These are phyloP conservation scores for Xylaria sp. DNA, from an alignment of 2,329 filamentous ascomycete genomes.

Conservation along the genomic window DNA sequence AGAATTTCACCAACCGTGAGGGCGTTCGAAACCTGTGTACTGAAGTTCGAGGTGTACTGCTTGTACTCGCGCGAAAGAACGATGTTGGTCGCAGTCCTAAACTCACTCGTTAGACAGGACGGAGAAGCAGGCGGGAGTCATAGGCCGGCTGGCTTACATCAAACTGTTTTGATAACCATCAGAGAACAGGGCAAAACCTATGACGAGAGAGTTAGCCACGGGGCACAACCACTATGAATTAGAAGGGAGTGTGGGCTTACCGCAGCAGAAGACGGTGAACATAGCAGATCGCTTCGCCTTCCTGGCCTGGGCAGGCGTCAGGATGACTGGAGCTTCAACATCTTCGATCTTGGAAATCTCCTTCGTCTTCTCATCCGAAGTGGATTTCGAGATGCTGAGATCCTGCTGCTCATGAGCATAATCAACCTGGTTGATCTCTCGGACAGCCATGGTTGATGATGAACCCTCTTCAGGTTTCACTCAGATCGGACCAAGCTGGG, in stretches of 20 bases:
- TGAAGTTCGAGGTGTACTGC: slow-evolving; percentile 11
- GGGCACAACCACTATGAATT: background rate
- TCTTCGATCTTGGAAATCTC: background rate
- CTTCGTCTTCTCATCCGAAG: slow-evolving; percentile 3
- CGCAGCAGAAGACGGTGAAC: slow-evolving; percentile 13
- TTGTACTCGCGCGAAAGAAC: slow-evolving; percentile 9
- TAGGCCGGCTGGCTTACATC: slow-evolving; percentile 4
- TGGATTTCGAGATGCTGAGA: background rate
- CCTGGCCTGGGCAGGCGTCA: slow-evolving; percentile 1
- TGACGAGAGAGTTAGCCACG: background rate
- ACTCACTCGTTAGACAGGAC: background rate
- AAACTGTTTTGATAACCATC: slow-evolving; percentile 17
- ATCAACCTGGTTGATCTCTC: slow-evolving; percentile 3
- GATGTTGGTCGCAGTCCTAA: slow-evolving; percentile 14
- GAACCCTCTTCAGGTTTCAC: background rate
- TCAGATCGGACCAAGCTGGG: background rate
- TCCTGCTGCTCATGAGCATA: background rate
- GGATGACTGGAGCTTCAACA: slow-evolving; percentile 1
- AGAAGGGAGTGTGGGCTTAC: slow-evolving; percentile 2
- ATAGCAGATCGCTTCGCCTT: slow-evolving; percentile 9
- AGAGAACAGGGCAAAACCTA: slow-evolving; percentile 12
- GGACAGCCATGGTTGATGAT: slow-evolving; percentile 1
- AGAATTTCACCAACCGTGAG: slow-evolving; percentile 12
- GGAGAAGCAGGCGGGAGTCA: background rate
- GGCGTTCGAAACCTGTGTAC: slow-evolving; percentile 13